Evolutionary conservation across 2,329 filamentous ascomycete genomes (phyloP).

Genomic region (Pezicula neosporulosa): DNA sequence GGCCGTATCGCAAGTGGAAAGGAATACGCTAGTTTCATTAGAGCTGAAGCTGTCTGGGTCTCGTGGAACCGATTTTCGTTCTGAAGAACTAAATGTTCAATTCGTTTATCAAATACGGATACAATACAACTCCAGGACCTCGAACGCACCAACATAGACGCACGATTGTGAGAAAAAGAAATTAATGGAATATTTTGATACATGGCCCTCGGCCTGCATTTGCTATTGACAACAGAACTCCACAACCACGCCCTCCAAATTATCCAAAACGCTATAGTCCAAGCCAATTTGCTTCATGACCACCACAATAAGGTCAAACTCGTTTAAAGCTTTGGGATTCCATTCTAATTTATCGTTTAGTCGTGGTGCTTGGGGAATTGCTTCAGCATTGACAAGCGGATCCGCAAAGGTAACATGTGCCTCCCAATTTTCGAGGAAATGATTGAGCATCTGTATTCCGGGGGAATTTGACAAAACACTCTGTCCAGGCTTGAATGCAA

Average conservation of each 20-base stretch:
- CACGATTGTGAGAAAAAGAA: no score
- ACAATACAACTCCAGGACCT: no score
- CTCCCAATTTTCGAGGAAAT: background rate
- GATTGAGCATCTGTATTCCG: background rate
- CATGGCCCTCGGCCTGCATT: no score
- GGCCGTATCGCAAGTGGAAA: no score
- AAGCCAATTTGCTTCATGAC: slow-evolving; percentile 1
- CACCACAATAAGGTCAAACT: background rate
- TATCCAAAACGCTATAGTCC: background rate
- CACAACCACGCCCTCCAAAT: background rate
- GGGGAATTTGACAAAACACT: slow-evolving; percentile 4
- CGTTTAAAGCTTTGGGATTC: background rate
- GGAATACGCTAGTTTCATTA: no score
- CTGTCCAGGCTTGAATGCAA: slow-evolving; percentile 12
- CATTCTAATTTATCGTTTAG: background rate
- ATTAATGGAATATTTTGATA: no score
- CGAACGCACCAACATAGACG: no score
- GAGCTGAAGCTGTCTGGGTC: no score
- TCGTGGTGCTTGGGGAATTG: background rate
- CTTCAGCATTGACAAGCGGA: background rate
- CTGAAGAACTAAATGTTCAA: no score
- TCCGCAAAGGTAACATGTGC: background rate
- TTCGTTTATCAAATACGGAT: no score
- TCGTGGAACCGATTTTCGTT: no score
- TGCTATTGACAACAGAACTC: background rate